phyloP scores from a whole-genome alignment of 2,329 filamentous ascomycete species.

The Diaporthe citrichinensis region DNA sequence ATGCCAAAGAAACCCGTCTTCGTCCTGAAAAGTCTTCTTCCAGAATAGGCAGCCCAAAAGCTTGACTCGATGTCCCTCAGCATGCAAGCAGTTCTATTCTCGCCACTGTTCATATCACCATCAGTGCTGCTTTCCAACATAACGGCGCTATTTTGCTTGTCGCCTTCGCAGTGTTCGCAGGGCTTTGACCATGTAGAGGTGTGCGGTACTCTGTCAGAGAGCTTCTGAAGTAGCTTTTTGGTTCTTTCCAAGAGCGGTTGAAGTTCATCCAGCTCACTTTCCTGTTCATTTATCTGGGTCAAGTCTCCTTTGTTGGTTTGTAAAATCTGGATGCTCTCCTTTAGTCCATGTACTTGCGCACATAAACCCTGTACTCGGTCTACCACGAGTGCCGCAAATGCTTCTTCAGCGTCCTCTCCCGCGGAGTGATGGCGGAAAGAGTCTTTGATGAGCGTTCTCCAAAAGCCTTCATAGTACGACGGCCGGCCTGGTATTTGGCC shows the following conservation, averaged over 20 bases:
- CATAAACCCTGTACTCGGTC: neutral
- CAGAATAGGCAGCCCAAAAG: conserved; percentile 12
- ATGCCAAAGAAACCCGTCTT: neutral
- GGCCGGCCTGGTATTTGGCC: neutral
- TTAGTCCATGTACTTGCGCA: neutral
- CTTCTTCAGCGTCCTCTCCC: neutral
- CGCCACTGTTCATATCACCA: neutral
- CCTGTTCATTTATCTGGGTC: neutral
- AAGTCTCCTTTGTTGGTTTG: neutral
- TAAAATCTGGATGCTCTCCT: conserved; percentile 11
- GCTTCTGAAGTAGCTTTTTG: neutral
- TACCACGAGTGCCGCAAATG: neutral
- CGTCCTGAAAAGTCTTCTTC: neutral
- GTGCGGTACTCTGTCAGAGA: neutral
- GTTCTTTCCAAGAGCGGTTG: neutral
- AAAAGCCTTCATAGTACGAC: neutral
- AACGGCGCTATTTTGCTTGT: neutral
- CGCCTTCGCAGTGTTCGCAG: neutral
- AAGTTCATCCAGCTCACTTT: neutral
- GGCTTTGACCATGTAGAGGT: neutral
- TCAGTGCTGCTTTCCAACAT: neutral
- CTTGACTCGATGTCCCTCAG: conserved; percentile 7
- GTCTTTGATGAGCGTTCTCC: conserved; percentile 16
- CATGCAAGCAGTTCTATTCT: neutral
- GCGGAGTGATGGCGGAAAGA: neutral